A percentile compares a stretch with the other conserved stretches of the same genome.
phyloP scores from a whole-genome alignment of 495 filamentous ascomycete genomes.

The Penicillium canescens region DNA sequence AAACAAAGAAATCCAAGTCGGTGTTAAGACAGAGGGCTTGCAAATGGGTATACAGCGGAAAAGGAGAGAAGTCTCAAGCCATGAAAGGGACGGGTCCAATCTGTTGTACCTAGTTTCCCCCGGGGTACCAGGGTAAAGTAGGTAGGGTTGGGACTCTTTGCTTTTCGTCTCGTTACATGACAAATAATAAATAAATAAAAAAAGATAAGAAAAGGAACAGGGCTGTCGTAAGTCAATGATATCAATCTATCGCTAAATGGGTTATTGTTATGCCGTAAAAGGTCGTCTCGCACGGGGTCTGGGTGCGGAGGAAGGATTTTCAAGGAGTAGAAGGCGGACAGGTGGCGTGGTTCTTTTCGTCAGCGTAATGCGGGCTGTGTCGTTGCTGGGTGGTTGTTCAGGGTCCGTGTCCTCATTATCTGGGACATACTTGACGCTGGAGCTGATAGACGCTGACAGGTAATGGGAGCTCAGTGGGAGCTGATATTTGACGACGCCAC shows the following conservation, averaged over 20 bases:
- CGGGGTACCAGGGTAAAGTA: not conserved
- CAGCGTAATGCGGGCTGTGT: conserved; percentile 25
- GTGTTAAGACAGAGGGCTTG: conserved; percentile 7
- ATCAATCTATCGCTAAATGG: conserved; percentile 31
- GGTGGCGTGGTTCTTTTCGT: conserved; percentile 4
- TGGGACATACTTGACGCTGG: conserved; percentile 51
- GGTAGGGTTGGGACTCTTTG: conserved; percentile 6
- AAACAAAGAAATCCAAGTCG: not conserved
- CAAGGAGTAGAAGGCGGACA: conserved; percentile 9
- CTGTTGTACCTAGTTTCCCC: not conserved
- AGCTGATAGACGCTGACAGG: conserved; percentile 54
- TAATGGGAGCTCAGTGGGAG: conserved; percentile 76
- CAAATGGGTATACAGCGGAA: conserved; percentile 26
- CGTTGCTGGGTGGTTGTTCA: conserved; percentile 22
- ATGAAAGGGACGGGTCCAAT: conserved; percentile 2
- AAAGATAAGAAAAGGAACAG: conserved; percentile 7
- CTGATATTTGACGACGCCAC: conserved; percentile 86
- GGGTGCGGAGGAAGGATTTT: conserved; percentile 3
- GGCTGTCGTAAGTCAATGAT: conserved; percentile 26
- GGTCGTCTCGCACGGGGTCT: conserved; percentile 23
- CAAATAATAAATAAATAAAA: conserved; percentile 8
- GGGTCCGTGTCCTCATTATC: conserved; percentile 36
- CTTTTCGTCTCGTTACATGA: conserved; percentile 16
- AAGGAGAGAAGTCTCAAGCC: conserved; percentile 1
- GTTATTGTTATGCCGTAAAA: conserved; percentile 26